Base-by-base conservation (phyloP, 345 rosid species). In the Murraya paniculata region DNA sequence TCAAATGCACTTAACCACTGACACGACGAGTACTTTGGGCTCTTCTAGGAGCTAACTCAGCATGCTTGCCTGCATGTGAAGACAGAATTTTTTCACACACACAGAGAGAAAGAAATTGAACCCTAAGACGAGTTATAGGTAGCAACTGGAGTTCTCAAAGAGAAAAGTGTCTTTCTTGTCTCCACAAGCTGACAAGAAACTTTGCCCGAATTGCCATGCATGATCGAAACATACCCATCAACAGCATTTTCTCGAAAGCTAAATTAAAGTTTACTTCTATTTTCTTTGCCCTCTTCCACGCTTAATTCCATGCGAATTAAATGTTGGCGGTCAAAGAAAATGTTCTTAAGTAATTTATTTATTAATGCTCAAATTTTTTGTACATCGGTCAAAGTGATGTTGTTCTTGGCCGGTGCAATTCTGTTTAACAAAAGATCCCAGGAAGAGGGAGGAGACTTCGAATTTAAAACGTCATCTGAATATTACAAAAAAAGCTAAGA, bases 151-250 rank as follows among this genome's bases (percentile, higher is more conserved):
- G 84, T 68, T 82, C 74, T 67, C 36, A 77, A 78, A 59, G 77
- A 60, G 69, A 66, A 71, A 55, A 71, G 78, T 84, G 87, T 84
- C 80, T 79, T 74, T 81, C 79, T 75, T 87, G 88, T 89, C 90
- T 75, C 81, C 90, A 83, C 80, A 84, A 82, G 27, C 81, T 81
- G 92, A 89, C 92, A 85, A 85, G 66, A 35, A 74, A 84, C 77
- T 73, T 78, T 78, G 84, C 67, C 80, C 80, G 35, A 70, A 55
- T 75, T 86, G 84, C 84, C 84, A 74, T 77, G 85, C 84, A 86
- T 77, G 68, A 81, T 70, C 80, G 88, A 87, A 83, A 84, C 89
- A 84, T 76, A 61, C 79, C 79, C 83, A 73, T 77, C 81, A 81
- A 36, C 71, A 64, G 10, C 28, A n/a, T 64, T 73, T n/a, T 68